These are phyloP conservation scores for Tylopilus sp. DNA, from an alignment of 1,284 basidiomycete genomes.

Conservation along the genomic window DNA sequence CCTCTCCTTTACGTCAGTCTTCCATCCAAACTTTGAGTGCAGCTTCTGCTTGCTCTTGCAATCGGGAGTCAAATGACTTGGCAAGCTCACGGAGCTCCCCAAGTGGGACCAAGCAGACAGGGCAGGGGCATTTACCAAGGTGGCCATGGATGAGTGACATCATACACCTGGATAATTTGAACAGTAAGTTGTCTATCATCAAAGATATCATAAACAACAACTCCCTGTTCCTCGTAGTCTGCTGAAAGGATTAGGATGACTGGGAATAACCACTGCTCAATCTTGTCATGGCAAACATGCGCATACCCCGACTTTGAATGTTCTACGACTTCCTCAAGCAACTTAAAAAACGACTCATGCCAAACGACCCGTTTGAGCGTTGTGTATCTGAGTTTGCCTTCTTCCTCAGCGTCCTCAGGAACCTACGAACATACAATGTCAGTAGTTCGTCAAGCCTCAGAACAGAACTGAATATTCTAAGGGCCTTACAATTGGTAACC, in stretches of 20 bases:
- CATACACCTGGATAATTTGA: background rate
- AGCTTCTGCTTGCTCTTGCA: background rate
- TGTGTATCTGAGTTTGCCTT: background rate
- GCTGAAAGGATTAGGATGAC: background rate
- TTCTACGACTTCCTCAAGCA: background rate
- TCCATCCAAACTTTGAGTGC: no score
- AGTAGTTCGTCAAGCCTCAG: no score
- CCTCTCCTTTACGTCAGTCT: no score
- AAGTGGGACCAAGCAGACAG: background rate
- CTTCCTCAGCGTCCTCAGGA: background rate
- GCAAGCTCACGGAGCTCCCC: background rate
- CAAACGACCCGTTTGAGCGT: background rate
- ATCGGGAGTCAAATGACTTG: background rate
- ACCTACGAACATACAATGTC: no score
- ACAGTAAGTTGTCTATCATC: no score
- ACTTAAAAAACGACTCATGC: background rate
- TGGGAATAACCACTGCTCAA: background rate
- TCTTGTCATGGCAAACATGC: background rate
- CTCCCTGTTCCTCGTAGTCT: background rate
- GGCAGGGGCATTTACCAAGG: background rate
- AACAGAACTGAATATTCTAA: no score
- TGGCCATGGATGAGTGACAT: background rate
- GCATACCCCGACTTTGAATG: background rate
- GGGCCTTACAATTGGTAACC: background rate
- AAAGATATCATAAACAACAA: no score